Conservation (phyloP, 345 rosid species). For the Ailanthus altissimus region DNA sequence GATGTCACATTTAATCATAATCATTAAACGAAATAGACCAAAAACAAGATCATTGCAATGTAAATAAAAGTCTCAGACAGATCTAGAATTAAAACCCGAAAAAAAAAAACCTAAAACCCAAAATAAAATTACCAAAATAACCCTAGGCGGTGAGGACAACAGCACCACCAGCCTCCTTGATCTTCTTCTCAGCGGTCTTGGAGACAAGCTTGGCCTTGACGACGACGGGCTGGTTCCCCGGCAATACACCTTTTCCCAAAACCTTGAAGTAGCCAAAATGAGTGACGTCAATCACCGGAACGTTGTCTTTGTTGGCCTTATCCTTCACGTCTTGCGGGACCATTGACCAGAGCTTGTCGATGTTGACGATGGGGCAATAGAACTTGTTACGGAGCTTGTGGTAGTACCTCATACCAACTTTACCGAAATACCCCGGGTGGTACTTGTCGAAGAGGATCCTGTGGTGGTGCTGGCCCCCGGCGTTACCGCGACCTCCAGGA, state of each 20-base stretch:
- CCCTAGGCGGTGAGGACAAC: conserved; percentile 73
- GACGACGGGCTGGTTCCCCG: conserved; percentile 67
- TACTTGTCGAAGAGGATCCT: conserved; percentile 89
- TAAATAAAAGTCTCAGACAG: background rate
- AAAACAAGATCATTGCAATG: background rate
- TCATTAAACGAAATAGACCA: conserved; percentile 6
- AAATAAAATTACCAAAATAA: conserved; percentile 13
- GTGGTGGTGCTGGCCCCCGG: conserved; percentile 94
- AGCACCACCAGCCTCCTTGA: conserved; percentile 81
- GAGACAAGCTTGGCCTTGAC: conserved; percentile 79
- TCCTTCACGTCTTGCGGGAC: conserved; percentile 64
- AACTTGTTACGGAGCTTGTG: conserved; percentile 85
- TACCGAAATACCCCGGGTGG: conserved; percentile 85
- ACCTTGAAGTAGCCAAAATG: conserved; percentile 85
- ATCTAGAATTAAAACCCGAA: background rate
- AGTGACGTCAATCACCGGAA: conserved; percentile 67
- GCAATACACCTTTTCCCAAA: conserved; percentile 73
- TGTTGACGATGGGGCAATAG: conserved; percentile 75
- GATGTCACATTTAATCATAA: conserved; percentile 6
- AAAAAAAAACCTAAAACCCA: background rate
- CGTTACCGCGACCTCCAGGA: conserved; percentile 90
- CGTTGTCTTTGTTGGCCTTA: conserved; percentile 62
- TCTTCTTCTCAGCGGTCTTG: conserved; percentile 81
- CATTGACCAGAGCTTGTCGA: conserved; percentile 81
- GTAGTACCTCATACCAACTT: conserved; percentile 91